These are phyloP conservation scores for Apiosordaria backusii DNA, from an alignment of 495 filamentous ascomycete genomes.

Conservation along the genomic window DNA sequence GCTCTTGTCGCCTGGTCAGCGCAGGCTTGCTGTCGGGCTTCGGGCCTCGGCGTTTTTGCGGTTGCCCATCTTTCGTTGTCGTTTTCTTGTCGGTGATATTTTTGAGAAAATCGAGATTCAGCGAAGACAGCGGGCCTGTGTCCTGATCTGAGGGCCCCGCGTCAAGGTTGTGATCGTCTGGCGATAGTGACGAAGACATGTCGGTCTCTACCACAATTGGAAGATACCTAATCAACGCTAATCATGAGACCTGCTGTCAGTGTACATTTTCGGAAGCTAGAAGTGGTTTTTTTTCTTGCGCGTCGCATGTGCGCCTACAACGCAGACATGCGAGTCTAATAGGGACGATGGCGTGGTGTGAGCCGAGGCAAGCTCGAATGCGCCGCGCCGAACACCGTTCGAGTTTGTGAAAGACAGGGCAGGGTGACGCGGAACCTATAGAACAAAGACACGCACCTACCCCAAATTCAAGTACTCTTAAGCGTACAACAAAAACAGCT, in stretches of 20 bases:
- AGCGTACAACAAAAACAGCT: not conserved
- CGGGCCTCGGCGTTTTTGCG: slow-evolving; percentile 84
- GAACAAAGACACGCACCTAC: not conserved
- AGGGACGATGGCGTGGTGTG: not conserved
- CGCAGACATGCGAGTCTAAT: not conserved
- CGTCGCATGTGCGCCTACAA: not conserved
- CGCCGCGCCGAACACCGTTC: not conserved
- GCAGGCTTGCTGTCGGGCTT: slow-evolving; percentile 97
- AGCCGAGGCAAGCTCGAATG: not conserved
- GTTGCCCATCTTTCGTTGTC: slow-evolving; percentile 66
- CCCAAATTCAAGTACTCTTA: not conserved
- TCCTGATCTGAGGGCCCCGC: slow-evolving; percentile 33
- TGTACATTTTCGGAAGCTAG: not conserved
- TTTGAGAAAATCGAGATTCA: slow-evolving; percentile 58
- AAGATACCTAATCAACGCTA: not conserved
- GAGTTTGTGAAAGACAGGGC: not conserved
- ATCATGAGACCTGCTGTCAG: not conserved
- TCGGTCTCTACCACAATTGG: slow-evolving; percentile 8
- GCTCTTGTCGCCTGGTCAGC: slow-evolving; percentile 85
- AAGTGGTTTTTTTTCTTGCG: not conserved
- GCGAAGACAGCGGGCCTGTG: slow-evolving; percentile 50
- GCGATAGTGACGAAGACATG: slow-evolving; percentile 43
- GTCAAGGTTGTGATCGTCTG: slow-evolving; percentile 32
- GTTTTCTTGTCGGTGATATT: slow-evolving; percentile 59
- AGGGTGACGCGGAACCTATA: too few relatives aligned